Evolutionary conservation across 2,329 filamentous ascomycete genomes (phyloP).

Genomic region (Curvularia spicifera): DNA sequence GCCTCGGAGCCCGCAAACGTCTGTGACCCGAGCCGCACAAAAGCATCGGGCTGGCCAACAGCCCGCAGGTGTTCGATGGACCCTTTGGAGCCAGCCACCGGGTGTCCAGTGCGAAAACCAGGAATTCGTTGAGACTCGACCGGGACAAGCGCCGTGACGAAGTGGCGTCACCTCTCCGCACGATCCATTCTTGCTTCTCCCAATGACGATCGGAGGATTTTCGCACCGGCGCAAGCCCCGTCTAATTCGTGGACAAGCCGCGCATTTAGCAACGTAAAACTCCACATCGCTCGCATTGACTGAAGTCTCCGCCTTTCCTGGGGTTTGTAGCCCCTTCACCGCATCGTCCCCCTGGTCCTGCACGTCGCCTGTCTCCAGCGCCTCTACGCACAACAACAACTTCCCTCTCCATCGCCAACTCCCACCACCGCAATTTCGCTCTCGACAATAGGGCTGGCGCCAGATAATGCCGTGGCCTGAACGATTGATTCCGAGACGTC

Average conservation of each 20-base stretch:
- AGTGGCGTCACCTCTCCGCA: constrained; percentile 28
- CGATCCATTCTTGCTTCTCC: constrained; percentile 20
- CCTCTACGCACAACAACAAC: constrained; percentile 4
- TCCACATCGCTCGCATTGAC: constrained; percentile 25
- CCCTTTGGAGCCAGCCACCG: constrained; percentile 9
- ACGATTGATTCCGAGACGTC: constrained; percentile 30
- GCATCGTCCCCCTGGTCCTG: constrained; percentile 15
- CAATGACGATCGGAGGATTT: constrained; percentile 23
- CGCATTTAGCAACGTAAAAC: constrained; percentile 25
- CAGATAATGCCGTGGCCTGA: constrained; percentile 35
- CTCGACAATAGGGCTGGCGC: constrained; percentile 16
- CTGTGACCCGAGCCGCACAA: constrained; percentile 12
- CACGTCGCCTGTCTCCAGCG: constrained; percentile 7
- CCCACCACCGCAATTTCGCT: constrained; percentile 1
- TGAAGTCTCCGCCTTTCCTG: constrained; percentile 31
- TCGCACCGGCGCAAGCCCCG: constrained; percentile 20
- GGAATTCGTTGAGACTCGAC: constrained; percentile 13
- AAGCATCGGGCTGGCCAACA: neutral
- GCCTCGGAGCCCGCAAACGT: neutral
- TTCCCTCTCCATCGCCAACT: constrained; percentile 1
- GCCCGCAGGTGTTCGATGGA: neutral
- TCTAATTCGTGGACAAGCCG: constrained; percentile 18
- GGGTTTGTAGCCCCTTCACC: constrained; percentile 30
- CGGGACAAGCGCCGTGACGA: constrained; percentile 19
- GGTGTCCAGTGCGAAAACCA: constrained; percentile 11